Percentiles rank a stretch among this genome's conserved stretches.
These are phyloP conservation scores for Tricholoma sp. DNA, from an alignment of 768 basidiomycete genomes.

Conservation along the genomic window DNA sequence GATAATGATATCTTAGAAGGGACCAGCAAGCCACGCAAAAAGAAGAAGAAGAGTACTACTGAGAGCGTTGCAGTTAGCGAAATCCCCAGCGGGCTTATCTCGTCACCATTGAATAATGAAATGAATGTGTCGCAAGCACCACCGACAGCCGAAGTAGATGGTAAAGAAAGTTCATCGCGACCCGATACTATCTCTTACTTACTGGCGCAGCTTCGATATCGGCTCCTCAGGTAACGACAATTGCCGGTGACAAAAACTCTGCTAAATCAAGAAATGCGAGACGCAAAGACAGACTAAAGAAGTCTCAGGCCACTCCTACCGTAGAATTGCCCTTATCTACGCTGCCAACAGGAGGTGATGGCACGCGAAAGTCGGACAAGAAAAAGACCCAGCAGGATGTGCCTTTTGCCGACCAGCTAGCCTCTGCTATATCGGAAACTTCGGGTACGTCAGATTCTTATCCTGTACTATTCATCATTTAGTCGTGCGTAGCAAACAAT, in stretches of 20 bases:
- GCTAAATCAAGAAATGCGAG: background rate
- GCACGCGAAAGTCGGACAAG: background rate
- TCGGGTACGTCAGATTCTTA: background rate
- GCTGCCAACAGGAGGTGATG: background rate
- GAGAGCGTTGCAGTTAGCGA: background rate
- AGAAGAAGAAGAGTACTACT: conserved; percentile 8
- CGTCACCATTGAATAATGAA: background rate
- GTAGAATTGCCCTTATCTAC: background rate
- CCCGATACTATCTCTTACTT: background rate
- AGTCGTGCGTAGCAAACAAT: background rate
- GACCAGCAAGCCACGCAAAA: conserved; percentile 5
- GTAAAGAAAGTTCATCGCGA: background rate
- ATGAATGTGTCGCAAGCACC: background rate
- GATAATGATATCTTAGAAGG: background rate
- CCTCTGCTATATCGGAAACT: background rate
- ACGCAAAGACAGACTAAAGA: background rate
- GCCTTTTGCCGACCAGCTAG: background rate
- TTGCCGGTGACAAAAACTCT: background rate
- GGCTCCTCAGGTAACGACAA: background rate
- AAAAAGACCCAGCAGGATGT: background rate
- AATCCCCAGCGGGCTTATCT: background rate
- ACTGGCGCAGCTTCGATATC: background rate
- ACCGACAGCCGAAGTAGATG: background rate
- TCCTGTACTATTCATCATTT: background rate
- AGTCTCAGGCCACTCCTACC: background rate